Evolutionary conservation across 441 rosid species (phyloP).

Genomic region (Populus hybrid): DNA sequence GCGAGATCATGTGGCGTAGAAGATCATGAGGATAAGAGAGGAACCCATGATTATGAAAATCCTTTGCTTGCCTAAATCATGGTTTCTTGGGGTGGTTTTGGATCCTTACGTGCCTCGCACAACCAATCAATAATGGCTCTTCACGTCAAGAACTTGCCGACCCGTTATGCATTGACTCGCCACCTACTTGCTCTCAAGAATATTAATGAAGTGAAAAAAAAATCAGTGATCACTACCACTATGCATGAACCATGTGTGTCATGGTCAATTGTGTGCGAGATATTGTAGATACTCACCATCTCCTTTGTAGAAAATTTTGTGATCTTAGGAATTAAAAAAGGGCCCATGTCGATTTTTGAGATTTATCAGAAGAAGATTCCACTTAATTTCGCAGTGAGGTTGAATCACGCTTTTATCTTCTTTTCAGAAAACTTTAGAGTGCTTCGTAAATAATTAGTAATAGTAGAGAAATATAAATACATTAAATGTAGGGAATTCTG

Average conservation of each 20-base stretch:
- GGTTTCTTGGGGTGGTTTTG: slow-evolving; percentile 9
- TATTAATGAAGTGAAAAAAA: not conserved
- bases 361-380: not conserved
- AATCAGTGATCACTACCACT: too few species aligned
- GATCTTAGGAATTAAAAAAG: not conserved
- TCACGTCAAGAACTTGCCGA: slow-evolving; percentile 33
- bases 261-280: not conserved
- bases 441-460: too few species aligned
- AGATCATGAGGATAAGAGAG: not conserved
- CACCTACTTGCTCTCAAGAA: not conserved
- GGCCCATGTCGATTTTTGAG: not conserved
- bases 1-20: not conserved
- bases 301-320: not conserved
- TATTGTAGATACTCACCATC: not conserved
- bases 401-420: not conserved
- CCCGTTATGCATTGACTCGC: slow-evolving; percentile 20
- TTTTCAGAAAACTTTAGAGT: too few species aligned
- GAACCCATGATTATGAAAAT: slow-evolving; percentile 16
- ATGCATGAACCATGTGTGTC: not conserved
- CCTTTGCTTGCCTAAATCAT: slow-evolving; percentile 26
- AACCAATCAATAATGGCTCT: slow-evolving; percentile 12
- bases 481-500: too few species aligned
- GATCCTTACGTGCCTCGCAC: slow-evolving; percentile 36
- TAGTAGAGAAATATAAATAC: too few species aligned
- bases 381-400: not conserved